Base-by-base conservation (phyloP, 306 rosid species). In the Hippophae gyantsensis region DNA sequence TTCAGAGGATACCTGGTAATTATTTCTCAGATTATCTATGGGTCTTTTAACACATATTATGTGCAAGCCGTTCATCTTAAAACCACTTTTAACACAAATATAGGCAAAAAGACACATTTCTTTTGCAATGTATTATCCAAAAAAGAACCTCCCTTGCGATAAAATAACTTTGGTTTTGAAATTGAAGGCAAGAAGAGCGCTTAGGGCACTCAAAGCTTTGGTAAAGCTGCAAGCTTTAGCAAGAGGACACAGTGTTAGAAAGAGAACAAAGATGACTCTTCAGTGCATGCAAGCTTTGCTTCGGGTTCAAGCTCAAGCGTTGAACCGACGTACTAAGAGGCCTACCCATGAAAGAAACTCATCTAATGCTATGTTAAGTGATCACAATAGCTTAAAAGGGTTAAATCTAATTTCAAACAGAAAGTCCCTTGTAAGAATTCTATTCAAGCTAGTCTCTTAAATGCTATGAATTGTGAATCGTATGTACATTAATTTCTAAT, bases 171-270 rank as follows among this genome's bases (percentile, higher is more conserved):
- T 49, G 23, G 32, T 27, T 49, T 54, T 54, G 18, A 41, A 10
- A 47, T 42, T 63, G 61, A 68, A 82, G 87, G 87, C 84, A 5
- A 65, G 84, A 64, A 82, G 80, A 70, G 87, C 87, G 12, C 82
- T 78, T 54, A 51, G 70, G 58, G 87, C 87, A 38, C 78, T 75
- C 9, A 82, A 76, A 44, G 87, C 78, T 7, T 43, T 82, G 50
- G 87, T 82, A 60, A 78, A 78, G 74, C 71, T 82, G 61, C 87
- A 82, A 54, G 84, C 87, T 7, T 65, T 82, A 55, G 84, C 78
- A 63, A 75, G 87, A 70, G 87, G 82, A 6, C 76, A 73, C 51
- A 82, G 54, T 56, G 82, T 82, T 44, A 65, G 84, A 40, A 78
- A 64, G 60, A 44, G 87, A 60, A 76, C 84, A 50, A 67, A 78